A percentile compares a stretch with the other conserved stretches of the same genome.
Conservation (phyloP, 1,284 basidiomycete genomes). For the Austroboletus novae-zelandiae region DNA sequence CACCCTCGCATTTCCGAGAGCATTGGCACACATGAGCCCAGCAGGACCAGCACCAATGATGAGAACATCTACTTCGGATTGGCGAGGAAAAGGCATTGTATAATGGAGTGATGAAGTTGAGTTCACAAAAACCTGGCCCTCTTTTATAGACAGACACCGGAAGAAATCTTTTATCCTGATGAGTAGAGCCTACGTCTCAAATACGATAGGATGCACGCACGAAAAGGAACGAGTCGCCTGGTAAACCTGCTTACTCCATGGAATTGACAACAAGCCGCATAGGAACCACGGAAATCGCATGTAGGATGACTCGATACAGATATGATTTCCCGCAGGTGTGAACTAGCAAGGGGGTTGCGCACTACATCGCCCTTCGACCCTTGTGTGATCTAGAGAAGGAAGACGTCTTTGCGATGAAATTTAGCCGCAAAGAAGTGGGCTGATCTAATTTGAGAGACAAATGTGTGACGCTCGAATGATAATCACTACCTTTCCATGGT, state of each 20-base stretch:
- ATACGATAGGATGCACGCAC: background rate
- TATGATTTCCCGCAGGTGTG: constrained; percentile 3
- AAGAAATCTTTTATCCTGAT: background rate
- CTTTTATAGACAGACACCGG: constrained; percentile 1
- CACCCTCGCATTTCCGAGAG: constrained; percentile 22
- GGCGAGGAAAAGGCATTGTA: constrained; percentile 9
- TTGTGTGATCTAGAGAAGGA: background rate
- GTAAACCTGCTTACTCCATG: background rate
- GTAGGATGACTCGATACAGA: background rate
- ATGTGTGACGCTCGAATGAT: too few relatives aligned
- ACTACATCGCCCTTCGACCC: background rate
- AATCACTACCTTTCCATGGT: background rate
- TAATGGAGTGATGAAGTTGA: background rate
- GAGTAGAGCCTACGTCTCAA: background rate
- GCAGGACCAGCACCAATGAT: constrained; percentile 54
- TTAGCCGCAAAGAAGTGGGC: background rate
- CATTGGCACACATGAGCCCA: constrained; percentile 34
- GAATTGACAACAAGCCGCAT: background rate
- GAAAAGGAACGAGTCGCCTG: background rate
- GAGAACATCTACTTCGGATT: constrained; percentile 50
- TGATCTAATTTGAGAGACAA: background rate
- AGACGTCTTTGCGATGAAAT: background rate
- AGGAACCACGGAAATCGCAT: background rate
- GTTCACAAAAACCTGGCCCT: background rate
- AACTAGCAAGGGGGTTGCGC: background rate